Evolutionary conservation across 768 basidiomycete species (phyloP), one percentile per base, ranked within the genome.

Genomic region (Calocybe cyanea): DNA sequence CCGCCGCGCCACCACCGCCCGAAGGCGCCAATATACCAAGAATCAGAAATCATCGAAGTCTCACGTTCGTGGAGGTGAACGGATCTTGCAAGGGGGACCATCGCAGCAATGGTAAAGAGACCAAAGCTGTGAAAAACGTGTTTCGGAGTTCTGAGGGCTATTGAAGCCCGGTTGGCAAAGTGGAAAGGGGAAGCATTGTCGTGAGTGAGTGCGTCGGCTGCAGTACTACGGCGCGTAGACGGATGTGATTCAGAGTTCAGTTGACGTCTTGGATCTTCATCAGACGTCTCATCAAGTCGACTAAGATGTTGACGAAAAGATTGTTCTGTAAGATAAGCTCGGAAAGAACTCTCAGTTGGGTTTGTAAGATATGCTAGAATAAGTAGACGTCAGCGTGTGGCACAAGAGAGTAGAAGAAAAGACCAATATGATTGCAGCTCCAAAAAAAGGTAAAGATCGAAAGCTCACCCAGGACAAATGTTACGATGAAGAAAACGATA

Each of bases 241-340:
- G 64, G 38, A 39, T 54, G 58, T 18, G 62, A 54, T 51, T 60
- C 55, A 19, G 58, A 48, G 45, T 52, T 55, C 33, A 60, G 50
- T 41, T 54, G 56, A 48, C 65, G 55, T 43, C 61, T 61, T 46
- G 78, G 71, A 45, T 76, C 67, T 45, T 85, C 83, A 43, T 82
- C 77, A 46, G 68, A 60, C 38, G 68, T 70, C 57, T 85, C 84
- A 56, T 93, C 85, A 57, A 96, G 79, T 45, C 84, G 85, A 49
- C 82, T 89, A 49, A 97, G 78, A 64, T 97, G 93, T 45, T 90
- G 88, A 42, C 94, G 89, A 64, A 99, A 97, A 19, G 92, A 94
- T 60, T 90, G 89, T 60, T 96, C 93, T n/a, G 94, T 98, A 55
- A 98, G 83, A 69, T 91, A 94, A 15, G 92, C 76, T 42, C 94